A percentile compares a stretch with the other conserved stretches of the same genome.
phyloP scores from a whole-genome alignment of 768 basidiomycete genomes.

The Ramaria sp. region DNA sequence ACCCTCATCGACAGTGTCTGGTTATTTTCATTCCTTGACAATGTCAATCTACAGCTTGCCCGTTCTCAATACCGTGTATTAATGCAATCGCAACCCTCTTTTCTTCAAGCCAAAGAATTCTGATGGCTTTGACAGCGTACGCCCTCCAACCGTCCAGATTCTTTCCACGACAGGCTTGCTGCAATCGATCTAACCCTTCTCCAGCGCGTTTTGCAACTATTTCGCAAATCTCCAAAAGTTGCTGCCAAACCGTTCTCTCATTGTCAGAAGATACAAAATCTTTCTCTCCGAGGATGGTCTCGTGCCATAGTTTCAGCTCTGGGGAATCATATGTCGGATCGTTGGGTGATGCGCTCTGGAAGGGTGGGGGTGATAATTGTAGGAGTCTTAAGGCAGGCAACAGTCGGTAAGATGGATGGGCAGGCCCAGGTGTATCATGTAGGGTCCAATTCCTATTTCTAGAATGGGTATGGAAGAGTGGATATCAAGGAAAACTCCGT shows the following conservation, averaged over 20 bases:
- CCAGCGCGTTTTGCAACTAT: conserved; percentile 25
- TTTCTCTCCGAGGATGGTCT: conserved; percentile 38
- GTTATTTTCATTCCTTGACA: conserved; percentile 22
- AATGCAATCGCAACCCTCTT: conserved; percentile 39
- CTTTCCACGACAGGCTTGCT: background rate
- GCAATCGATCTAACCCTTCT: conserved; percentile 8
- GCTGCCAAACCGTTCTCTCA: conserved; percentile 36
- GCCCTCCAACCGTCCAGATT: conserved; percentile 17
- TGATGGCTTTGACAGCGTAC: conserved; percentile 32
- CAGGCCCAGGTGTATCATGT: conserved; percentile 45
- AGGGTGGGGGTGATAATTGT: conserved; percentile 30
- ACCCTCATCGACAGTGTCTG: background rate
- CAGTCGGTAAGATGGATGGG: conserved; percentile 73
- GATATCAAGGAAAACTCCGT: conserved; percentile 13
- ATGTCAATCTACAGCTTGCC: conserved; percentile 26
- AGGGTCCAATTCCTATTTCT: conserved; percentile 67
- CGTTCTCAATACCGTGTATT: conserved; percentile 30
- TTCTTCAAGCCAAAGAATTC: conserved; percentile 53
- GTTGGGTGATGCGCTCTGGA: conserved; percentile 12
- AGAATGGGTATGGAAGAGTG: background rate
- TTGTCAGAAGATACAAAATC: conserved; percentile 37
- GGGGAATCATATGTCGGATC: background rate
- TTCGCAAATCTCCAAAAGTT: conserved; percentile 31
- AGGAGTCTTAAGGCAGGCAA: conserved; percentile 62
- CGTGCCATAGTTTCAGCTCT: conserved; percentile 40